A percentile compares a stretch with the other conserved stretches of the same genome.
Evolutionary conservation across 1,139 yeast species (phyloP).

Genomic region (Candida sanyaensis): DNA sequence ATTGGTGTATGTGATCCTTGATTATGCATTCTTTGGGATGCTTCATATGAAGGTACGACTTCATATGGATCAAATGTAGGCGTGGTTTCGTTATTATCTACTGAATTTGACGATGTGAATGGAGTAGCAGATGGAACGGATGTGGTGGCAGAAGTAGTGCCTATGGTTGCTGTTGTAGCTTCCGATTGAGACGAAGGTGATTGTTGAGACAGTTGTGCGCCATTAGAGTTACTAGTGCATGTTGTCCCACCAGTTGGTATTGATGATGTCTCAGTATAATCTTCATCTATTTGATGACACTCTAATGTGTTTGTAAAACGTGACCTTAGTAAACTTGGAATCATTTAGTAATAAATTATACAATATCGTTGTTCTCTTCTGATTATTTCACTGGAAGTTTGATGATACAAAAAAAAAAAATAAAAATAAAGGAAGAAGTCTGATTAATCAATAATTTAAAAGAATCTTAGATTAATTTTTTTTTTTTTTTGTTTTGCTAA

Average conservation of each 20-base stretch:
- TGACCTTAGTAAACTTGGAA: conserved; percentile 26
- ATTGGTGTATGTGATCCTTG: conserved; percentile 5
- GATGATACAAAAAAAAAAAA: neutral
- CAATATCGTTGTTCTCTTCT: neutral
- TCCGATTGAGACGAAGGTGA: conserved; percentile 6
- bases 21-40: conserved; percentile 40
- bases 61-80: conserved; percentile 35
- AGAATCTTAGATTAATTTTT: no score
- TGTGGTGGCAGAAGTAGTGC: conserved; percentile 8
- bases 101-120: neutral
- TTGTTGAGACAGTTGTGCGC: neutral
- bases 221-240: neutral
- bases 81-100: neutral
- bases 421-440: neutral
- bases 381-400: neutral
- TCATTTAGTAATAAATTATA: conserved; percentile 4
- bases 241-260: conserved; percentile 10
- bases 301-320: conserved; percentile 31
- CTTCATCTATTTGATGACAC: conserved; percentile 40
- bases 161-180: neutral
- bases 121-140: neutral
- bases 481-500: no score
- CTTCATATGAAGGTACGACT: conserved; percentile 47
- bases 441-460: no score
- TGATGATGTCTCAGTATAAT: conserved; percentile 21